These are phyloP conservation scores for Eremochloa ophiuroides DNA, from an alignment of 176 grass and related monocot species.

Conservation along the genomic window DNA sequence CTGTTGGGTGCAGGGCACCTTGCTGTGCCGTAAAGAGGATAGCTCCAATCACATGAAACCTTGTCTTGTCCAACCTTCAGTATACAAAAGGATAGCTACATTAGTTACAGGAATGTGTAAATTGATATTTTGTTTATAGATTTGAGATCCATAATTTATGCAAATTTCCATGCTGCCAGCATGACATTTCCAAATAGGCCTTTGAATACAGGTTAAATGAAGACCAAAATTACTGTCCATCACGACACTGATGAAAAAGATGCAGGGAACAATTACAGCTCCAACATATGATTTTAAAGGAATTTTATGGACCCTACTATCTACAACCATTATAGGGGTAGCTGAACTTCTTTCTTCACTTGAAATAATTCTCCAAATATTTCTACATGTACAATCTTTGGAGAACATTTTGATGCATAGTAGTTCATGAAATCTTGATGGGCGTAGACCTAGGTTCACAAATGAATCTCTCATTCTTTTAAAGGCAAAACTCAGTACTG, in stretches of 20 bases:
- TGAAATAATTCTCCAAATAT: background rate
- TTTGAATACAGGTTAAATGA: background rate
- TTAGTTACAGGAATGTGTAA: background rate
- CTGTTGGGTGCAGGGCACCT: conserved; percentile 75
- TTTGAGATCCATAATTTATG: background rate
- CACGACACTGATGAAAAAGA: background rate
- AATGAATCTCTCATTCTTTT: background rate
- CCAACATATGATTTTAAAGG: background rate
- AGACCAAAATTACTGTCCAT: background rate
- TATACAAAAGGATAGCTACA: conserved; percentile 5
- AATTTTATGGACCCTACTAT: background rate
- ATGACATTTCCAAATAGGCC: background rate
- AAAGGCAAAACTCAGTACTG: background rate
- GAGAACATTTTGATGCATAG: background rate
- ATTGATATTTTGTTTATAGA: background rate
- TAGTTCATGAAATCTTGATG: background rate
- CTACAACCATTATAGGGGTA: background rate
- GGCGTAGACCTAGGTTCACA: background rate
- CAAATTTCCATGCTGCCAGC: background rate
- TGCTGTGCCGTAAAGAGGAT: conserved; percentile 83
- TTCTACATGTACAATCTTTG: background rate
- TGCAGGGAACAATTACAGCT: background rate
- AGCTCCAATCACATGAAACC: conserved; percentile 85
- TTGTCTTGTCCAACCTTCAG: conserved; percentile 87
- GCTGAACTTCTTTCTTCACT: background rate